These are phyloP conservation scores for Datisca glomerata DNA, from an alignment of 306 rosid genomes.

Conservation along the genomic window DNA sequence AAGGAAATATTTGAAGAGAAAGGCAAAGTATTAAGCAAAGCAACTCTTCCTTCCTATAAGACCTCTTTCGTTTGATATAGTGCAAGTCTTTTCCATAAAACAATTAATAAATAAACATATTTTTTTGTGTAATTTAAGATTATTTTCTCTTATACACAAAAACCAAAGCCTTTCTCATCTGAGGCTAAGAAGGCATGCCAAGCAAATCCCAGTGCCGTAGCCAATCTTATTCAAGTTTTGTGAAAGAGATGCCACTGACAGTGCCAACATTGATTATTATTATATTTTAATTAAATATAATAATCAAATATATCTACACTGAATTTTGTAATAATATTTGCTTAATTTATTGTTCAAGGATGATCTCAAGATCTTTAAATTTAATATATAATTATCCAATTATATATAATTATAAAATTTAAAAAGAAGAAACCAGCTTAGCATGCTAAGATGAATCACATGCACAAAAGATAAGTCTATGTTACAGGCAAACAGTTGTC, in stretches of 20 bases:
- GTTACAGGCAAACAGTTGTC: conserved; percentile 6
- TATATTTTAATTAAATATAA: neutral
- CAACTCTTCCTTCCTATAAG: too few species aligned
- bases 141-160: conserved; percentile 21
- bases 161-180: conserved; percentile 47
- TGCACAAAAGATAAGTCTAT: too few species aligned
- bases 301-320: neutral
- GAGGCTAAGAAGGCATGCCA: conserved; percentile 70
- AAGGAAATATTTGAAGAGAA: too few species aligned
- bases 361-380: conserved; percentile 14
- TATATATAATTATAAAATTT: too few species aligned
- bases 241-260: conserved; percentile 76
- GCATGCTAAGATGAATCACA: conserved; percentile 53
- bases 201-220: conserved; percentile 74
- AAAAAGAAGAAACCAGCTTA: conserved; percentile 57
- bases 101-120: neutral
- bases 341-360: conserved; percentile 1
- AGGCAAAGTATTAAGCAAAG: too few species aligned
- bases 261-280: conserved; percentile 33
- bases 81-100: too few species aligned
- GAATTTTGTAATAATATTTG: neutral
- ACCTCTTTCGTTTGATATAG: too few species aligned
- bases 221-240: conserved; percentile 81
- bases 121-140: neutral
- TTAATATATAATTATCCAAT: conserved; percentile 34